A percentile compares a stretch with the other conserved stretches of the same genome.
These are phyloP conservation scores for Metahyphopichia silvanorum DNA, from an alignment of 805 yeast genomes.

Conservation along the genomic window DNA sequence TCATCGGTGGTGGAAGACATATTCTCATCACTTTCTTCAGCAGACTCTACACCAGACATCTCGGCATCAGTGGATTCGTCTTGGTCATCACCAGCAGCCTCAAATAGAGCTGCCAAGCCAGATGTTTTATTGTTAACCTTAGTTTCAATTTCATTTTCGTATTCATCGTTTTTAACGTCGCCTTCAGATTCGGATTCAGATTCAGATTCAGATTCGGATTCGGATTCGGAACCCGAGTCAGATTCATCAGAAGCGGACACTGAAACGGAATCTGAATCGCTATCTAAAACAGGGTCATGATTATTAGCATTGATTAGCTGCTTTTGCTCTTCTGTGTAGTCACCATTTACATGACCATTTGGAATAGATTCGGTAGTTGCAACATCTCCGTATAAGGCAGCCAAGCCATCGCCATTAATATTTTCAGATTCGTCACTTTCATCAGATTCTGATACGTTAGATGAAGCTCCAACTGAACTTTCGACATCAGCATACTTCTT, in stretches of 20 bases:
- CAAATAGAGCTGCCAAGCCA: conserved; percentile 15
- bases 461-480: conserved; percentile 8
- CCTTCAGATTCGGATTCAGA: conserved; percentile 1
- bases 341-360: conserved; percentile 10
- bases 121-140: conserved; percentile 5
- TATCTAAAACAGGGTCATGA: conserved; percentile 15
- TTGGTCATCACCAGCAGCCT: conserved; percentile 8
- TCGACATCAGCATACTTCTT: conserved; percentile 52
- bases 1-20: conserved; percentile 18
- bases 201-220: conserved; percentile 7
- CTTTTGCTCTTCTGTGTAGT: conserved; percentile 33
- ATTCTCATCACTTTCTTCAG: conserved; percentile 15
- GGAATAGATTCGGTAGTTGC: conserved; percentile 11
- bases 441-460: conserved; percentile 1
- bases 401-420: conserved; percentile 17
- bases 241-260: conserved; percentile 12
- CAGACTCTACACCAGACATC: conserved; percentile 9
- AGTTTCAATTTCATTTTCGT: conserved; percentile 5
- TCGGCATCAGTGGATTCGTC: conserved; percentile 19
- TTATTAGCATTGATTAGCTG: conserved; percentile 19
- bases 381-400: conserved; percentile 28
- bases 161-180: conserved; percentile 1
- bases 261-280: conserved; percentile 3
- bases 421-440: conserved; percentile 10
- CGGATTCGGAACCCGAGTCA: conserved; percentile 13